phyloP scores from a whole-genome alignment of 192 early-diverging fungal genomes.

The Coemansia asiatica region DNA sequence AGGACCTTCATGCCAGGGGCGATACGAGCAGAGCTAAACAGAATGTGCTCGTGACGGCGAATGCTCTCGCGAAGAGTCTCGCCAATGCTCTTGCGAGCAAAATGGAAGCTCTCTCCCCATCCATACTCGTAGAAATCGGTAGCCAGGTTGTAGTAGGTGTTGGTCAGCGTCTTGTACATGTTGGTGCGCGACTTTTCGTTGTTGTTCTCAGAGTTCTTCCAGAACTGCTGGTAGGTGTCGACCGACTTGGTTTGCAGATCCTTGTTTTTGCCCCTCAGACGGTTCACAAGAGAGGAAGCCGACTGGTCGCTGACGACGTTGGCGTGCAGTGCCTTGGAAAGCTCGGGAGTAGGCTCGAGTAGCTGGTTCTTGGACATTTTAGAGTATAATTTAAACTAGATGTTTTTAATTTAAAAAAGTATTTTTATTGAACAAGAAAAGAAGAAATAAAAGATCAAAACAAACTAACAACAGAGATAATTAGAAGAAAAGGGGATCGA shows the following conservation, averaged over 20 bases:
- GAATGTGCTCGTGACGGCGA: slow-evolving; percentile 87
- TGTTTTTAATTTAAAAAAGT: slow-evolving; percentile 3
- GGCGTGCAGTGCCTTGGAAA: slow-evolving; percentile 48
- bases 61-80: slow-evolving; percentile 80
- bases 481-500: not conserved
- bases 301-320: slow-evolving; percentile 43
- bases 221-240: slow-evolving; percentile 71
- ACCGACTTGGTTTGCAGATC: slow-evolving; percentile 66
- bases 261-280: slow-evolving; percentile 62
- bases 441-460: slow-evolving; percentile 6
- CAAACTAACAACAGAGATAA: not conserved
- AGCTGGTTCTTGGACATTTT: slow-evolving; percentile 26
- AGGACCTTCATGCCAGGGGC: slow-evolving; percentile 71
- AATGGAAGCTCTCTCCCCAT: slow-evolving; percentile 93
- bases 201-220: slow-evolving; percentile 61
- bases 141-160: slow-evolving; percentile 80
- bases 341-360: slow-evolving; percentile 53
- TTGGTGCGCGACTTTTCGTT: slow-evolving; percentile 62
- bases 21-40: slow-evolving; percentile 74
- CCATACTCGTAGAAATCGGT: slow-evolving; percentile 86
- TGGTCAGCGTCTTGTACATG: slow-evolving; percentile 70
- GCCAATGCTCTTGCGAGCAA: slow-evolving; percentile 76
- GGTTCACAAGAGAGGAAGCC: slow-evolving; percentile 39
- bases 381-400: not conserved
- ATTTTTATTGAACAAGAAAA: slow-evolving; percentile 2